Percentiles rank a stretch among this genome's conserved stretches.
These are phyloP conservation scores for Dentiscutata heterogama DNA, from an alignment of 371 early-diverging fungal species.

Conservation along the genomic window DNA sequence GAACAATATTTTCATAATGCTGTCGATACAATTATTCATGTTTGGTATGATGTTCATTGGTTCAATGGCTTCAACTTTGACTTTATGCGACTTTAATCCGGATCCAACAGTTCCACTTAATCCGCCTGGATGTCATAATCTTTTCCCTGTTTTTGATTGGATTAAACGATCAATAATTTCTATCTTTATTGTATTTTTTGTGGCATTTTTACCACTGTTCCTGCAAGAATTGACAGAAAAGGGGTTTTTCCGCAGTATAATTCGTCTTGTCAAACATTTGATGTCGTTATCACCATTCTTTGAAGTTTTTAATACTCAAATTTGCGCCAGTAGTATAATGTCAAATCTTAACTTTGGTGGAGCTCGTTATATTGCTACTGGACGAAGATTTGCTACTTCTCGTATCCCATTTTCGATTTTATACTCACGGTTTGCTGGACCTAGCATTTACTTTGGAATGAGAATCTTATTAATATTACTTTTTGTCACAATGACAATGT, in stretches of 20 bases:
- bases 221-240: slow-evolving; percentile 88
- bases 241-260: slow-evolving; percentile 79
- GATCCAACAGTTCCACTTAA: slow-evolving; percentile 63
- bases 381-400: slow-evolving; percentile 93
- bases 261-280: slow-evolving; percentile 85
- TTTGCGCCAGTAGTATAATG: slow-evolving; percentile 85
- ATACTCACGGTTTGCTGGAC: slow-evolving; percentile 82
- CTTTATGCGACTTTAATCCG: slow-evolving; percentile 61
- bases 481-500: slow-evolving; percentile 77
- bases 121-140: slow-evolving; percentile 75
- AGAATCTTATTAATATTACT: slow-evolving; percentile 76
- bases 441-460: slow-evolving; percentile 84
- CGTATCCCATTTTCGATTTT: slow-evolving; percentile 81
- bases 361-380: slow-evolving; percentile 90
- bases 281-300: slow-evolving; percentile 87
- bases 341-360: slow-evolving; percentile 87
- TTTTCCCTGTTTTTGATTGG: slow-evolving; percentile 85
- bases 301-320: slow-evolving; percentile 92
- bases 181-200: slow-evolving; percentile 81
- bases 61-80: slow-evolving; percentile 72
- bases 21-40: slow-evolving; percentile 88
- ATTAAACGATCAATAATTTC: slow-evolving; percentile 84
- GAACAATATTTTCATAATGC: slow-evolving; percentile 91
- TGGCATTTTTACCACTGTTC: slow-evolving; percentile 88
- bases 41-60: slow-evolving; percentile 80